Percentiles rank a stretch among this genome's conserved stretches.
These are phyloP conservation scores for Choiromyces venosus DNA, from an alignment of 495 filamentous ascomycete genomes.

Conservation along the genomic window DNA sequence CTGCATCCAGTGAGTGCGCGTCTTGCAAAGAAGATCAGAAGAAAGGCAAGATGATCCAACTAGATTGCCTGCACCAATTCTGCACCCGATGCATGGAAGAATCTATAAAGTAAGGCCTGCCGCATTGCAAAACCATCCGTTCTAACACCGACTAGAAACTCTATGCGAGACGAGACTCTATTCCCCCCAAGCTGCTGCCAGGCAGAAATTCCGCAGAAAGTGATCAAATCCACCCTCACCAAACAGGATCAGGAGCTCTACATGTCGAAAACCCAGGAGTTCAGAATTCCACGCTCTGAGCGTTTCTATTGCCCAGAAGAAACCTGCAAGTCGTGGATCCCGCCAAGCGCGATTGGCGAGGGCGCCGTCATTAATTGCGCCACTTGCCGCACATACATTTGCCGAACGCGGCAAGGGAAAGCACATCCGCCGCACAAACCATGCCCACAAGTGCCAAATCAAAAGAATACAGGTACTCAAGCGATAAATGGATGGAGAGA, in stretches of 20 bases:
- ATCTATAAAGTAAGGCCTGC: conserved; percentile 16
- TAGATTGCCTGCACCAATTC: conserved; percentile 27
- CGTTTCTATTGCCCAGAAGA: conserved; percentile 64
- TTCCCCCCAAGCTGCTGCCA: conserved; percentile 75
- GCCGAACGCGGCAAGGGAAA: conserved; percentile 59
- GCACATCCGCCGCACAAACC: conserved; percentile 58
- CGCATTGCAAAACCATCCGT: not conserved
- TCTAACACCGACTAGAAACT: conserved; percentile 49
- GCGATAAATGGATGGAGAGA: conserved; percentile 71
- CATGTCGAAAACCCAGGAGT: conserved; percentile 67
- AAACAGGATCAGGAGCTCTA: conserved; percentile 62
- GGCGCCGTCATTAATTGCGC: conserved; percentile 59
- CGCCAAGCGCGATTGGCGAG: conserved; percentile 55
- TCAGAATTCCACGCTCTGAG: conserved; percentile 55
- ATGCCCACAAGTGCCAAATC: conserved; percentile 68
- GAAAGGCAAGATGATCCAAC: conserved; percentile 17
- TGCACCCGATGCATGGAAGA: conserved; percentile 18
- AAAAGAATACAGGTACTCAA: no score
- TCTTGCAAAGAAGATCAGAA: conserved; percentile 28
- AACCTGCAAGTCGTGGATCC: conserved; percentile 67
- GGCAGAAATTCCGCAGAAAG: conserved; percentile 61
- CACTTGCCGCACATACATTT: conserved; percentile 62
- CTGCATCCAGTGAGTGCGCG: conserved; percentile 22
- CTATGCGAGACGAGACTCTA: conserved; percentile 62
- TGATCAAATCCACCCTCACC: conserved; percentile 64